Evolutionary conservation across 768 basidiomycete species (phyloP).

Genomic region (Rhodosporidiobolus odoratus): DNA sequence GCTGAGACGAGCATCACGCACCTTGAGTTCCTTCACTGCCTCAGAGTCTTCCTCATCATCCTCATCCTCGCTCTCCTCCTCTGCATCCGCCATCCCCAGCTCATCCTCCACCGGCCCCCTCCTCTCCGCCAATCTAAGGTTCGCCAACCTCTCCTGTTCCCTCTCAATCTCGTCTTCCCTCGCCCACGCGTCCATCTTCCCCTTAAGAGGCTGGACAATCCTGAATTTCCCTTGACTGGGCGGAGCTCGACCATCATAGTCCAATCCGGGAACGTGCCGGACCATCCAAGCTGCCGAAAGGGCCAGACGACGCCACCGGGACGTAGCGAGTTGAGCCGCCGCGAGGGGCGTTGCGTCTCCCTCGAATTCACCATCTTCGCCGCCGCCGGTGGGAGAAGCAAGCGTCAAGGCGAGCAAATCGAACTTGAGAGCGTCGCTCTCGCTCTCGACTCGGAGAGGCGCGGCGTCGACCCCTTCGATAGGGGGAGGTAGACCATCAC

Average conservation of each 20-base stretch:
- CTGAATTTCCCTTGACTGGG: conserved; percentile 53
- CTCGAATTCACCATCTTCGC: too few relatives aligned
- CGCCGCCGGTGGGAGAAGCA: conserved; percentile 53
- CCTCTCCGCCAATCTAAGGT: conserved; percentile 59
- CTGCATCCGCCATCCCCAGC: conserved; percentile 52
- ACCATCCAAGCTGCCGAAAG: conserved; percentile 66
- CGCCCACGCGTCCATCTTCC: conserved; percentile 65
- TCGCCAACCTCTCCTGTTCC: conserved; percentile 63
- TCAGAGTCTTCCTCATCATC: conserved; percentile 51
- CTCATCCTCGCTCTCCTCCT: conserved; percentile 50
- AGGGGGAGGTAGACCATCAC: conserved; percentile 18
- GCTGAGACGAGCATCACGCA: conserved; percentile 43
- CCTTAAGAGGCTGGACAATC: conserved; percentile 61
- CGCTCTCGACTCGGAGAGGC: conserved; percentile 47
- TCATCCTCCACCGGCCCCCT: conserved; percentile 59
- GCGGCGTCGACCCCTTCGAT: conserved; percentile 57
- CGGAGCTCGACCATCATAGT: conserved; percentile 53
- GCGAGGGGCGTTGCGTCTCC: conserved; percentile 43
- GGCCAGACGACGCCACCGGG: conserved; percentile 69
- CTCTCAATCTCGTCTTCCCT: conserved; percentile 66
- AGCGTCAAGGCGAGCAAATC: conserved; percentile 47
- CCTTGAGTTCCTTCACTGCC: conserved; percentile 69
- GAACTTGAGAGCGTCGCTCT: conserved; percentile 66
- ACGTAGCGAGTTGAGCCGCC: conserved; percentile 49
- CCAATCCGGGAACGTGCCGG: conserved; percentile 67